Conservation (phyloP, 805 yeast genomes). For the Sugiyamaella mastotermitis region DNA sequence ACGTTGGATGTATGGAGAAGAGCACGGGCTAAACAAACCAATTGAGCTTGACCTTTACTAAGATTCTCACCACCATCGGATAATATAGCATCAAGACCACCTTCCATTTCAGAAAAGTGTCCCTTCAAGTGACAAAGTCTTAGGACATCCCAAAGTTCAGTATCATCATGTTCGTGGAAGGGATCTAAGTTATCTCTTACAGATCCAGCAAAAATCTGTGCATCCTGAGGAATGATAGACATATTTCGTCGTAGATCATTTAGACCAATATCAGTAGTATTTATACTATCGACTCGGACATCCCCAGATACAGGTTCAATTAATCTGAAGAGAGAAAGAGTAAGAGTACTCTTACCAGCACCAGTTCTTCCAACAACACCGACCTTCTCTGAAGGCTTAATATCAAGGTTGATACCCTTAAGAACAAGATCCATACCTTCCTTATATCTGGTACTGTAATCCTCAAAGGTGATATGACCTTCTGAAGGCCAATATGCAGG, state of each 20-base stretch:
- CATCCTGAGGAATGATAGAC: slow-evolving; percentile 63
- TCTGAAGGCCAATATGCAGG: slow-evolving; percentile 59
- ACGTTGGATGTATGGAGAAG: slow-evolving; percentile 59
- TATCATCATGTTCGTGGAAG: slow-evolving; percentile 44
- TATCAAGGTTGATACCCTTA: slow-evolving; percentile 52
- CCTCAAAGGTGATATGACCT: slow-evolving; percentile 56
- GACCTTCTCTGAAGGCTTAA: slow-evolving; percentile 67
- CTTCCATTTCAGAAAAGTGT: slow-evolving; percentile 37
- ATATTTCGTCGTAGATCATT: slow-evolving; percentile 47
- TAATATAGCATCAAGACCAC: slow-evolving; percentile 44
- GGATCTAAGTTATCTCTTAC: slow-evolving; percentile 59
- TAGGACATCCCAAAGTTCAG: slow-evolving; percentile 49
- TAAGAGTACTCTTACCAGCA: slow-evolving; percentile 78
- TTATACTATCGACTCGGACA: slow-evolving; percentile 49
- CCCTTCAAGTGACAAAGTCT: slow-evolving; percentile 47
- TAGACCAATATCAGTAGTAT: slow-evolving; percentile 45
- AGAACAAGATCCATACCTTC: slow-evolving; percentile 65
- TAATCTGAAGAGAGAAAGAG: slow-evolving; percentile 62
- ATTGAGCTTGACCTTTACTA: slow-evolving; percentile 75
- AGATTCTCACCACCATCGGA: slow-evolving; percentile 68
- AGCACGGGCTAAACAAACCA: slow-evolving; percentile 71
- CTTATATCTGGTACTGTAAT: slow-evolving; percentile 65
- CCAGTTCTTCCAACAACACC: slow-evolving; percentile 90
- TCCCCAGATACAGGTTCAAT: slow-evolving; percentile 45
- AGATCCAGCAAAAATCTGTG: slow-evolving; percentile 56